Evolutionary conservation across 805 yeast genomes (phyloP), one percentile per base, ranked within the genome.

Genomic region (Jamesozyma piceae): DNA sequence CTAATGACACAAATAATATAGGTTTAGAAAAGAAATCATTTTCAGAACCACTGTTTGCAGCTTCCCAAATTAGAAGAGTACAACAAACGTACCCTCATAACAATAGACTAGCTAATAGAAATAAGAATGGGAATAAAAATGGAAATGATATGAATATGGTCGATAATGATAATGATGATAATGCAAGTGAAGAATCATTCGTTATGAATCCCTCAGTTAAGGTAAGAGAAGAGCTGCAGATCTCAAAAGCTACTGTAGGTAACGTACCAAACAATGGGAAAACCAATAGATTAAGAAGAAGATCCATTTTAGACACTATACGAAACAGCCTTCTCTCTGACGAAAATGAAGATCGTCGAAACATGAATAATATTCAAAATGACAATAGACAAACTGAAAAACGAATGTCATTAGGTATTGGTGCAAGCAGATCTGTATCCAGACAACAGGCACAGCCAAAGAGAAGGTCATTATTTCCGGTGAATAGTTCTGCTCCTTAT

Each of bases 141-240:
- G 19, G 19, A 20, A 15, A 28, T 11, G 28, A 33, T 5, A 5
- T 8, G 4, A 15, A 29, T 36, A 15, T 27, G 18, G n/a, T n/a
- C 17, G 37, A 43, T n/a, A 39, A 38, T 21, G 47, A 43, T 10
- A 52, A 47, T 28, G 65, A 57, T 22, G 62, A 58, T 18, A 58
- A 50, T 34, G 57, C 49, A 22, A 61, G 64, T 37, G 65, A 59
- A 34, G 65, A 63, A 3, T 61, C 65, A 1, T 61, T 61, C 42
- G 54, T 61, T 5, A 44, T 61, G 18, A 59, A 61, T 37, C 65
- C 65, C 2, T 42, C 55, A 5, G 10, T 31, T 3, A 22, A 33
- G 21, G 14, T 14, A 14, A 14, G 18, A 2, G 15, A 4, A 11
- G 29, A 24, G 17, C 15, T 21, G 18, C 11, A 20, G 13, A 19